Evolutionary conservation across 2,329 filamentous ascomycete genomes (phyloP).

Genomic region (Calonectria montana): DNA sequence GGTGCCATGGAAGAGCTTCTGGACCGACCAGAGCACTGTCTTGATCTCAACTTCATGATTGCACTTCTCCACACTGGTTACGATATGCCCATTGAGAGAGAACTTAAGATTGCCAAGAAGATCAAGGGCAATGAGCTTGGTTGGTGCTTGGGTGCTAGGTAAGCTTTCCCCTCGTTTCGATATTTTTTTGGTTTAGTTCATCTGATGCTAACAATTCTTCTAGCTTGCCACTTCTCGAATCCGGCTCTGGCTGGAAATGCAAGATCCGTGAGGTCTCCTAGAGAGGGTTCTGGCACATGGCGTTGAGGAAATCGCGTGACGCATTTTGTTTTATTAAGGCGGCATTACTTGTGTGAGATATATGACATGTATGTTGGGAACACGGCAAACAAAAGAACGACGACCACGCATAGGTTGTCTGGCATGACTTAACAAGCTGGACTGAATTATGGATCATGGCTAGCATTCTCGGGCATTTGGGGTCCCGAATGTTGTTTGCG

Average conservation of each 20-base stretch:
- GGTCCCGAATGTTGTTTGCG: constrained; percentile 34
- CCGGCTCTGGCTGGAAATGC: constrained; percentile 90
- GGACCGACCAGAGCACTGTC: constrained; percentile 88
- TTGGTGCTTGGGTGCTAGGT: constrained; percentile 98
- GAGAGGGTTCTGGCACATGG: constrained; percentile 35
- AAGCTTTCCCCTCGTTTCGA: constrained; percentile 50
- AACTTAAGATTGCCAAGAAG: constrained; percentile 99
- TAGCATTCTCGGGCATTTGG: constrained; percentile 34
- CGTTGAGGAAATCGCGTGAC: constrained; percentile 38
- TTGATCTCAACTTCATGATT: constrained; percentile 97
- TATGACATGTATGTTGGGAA: constrained; percentile 38
- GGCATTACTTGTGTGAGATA: constrained; percentile 30
- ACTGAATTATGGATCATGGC: constrained; percentile 27
- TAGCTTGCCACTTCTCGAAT: constrained; percentile 84
- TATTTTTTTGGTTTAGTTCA: background rate
- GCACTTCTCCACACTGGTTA: constrained; percentile 94
- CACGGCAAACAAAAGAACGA: constrained; percentile 31
- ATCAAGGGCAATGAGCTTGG: constrained; percentile 97
- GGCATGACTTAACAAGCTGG: constrained; percentile 33
- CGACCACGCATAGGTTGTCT: constrained; percentile 21
- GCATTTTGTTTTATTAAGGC: constrained; percentile 35
- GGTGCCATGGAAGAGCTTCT: constrained; percentile 83
- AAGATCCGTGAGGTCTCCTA: constrained; percentile 81
- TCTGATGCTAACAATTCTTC: constrained; percentile 27
- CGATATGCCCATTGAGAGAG: constrained; percentile 95